These are phyloP conservation scores for Tetrapyrgos nigripes DNA, from an alignment of 1,284 basidiomycete species.

Conservation along the genomic window DNA sequence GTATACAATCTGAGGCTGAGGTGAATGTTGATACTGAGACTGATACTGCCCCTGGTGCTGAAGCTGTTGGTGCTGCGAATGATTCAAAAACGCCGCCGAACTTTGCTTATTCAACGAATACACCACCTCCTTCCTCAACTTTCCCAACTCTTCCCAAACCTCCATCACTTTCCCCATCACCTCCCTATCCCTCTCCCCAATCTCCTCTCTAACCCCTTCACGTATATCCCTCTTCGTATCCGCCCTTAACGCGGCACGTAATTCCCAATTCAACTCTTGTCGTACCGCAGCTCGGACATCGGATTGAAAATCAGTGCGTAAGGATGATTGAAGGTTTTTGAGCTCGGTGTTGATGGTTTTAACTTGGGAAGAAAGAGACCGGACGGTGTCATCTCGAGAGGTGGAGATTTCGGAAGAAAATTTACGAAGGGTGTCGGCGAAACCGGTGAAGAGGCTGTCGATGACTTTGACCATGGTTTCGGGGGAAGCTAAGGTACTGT, in stretches of 20 bases:
- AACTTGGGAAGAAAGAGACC: not conserved
- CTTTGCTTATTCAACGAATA: not conserved
- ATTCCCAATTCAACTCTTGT: not conserved
- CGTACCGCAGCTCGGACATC: not conserved
- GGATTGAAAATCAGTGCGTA: no score
- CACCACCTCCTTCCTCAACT: not conserved
- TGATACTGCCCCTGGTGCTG: not conserved
- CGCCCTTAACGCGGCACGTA: not conserved
- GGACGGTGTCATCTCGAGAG: slow-evolving; percentile 1
- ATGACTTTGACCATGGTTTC: slow-evolving; percentile 5
- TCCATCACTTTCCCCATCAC: not conserved
- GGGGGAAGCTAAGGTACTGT: not conserved
- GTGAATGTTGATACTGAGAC: not conserved
- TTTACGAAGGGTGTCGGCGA: slow-evolving; percentile 3
- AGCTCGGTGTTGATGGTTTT: not conserved
- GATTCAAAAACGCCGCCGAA: no score
- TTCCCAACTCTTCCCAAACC: not conserved
- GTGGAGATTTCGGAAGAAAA: slow-evolving; percentile 7
- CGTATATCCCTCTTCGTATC: not conserved
- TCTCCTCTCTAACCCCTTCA: not conserved
- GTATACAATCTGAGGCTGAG: not conserved
- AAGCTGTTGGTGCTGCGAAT: no score
- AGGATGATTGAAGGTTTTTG: no score
- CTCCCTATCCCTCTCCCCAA: not conserved
- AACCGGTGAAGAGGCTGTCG: slow-evolving; percentile 4